phyloP scores from a whole-genome alignment of 2,329 filamentous ascomycete genomes.

The Cordyceps pruinosa region DNA sequence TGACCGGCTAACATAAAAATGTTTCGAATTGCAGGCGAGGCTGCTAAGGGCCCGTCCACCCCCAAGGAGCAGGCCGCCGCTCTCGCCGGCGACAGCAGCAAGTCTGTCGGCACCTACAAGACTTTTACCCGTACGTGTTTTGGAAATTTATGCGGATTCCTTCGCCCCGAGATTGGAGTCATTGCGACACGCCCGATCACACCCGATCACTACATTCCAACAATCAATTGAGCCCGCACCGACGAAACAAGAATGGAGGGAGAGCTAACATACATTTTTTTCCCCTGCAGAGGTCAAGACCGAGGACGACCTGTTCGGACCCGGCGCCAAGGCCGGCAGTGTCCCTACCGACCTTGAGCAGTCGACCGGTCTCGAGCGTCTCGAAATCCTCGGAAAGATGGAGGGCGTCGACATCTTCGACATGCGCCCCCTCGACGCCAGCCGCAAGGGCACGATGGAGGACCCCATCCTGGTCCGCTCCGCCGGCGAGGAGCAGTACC shows the following conservation, averaged over 20 bases:
- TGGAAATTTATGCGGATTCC: neutral
- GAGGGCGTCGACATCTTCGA: conserved; percentile 97
- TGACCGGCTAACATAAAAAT: neutral
- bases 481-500: conserved; percentile 92
- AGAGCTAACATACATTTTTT: conserved; percentile 17
- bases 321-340: conserved; percentile 74
- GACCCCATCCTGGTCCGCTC: conserved; percentile 88
- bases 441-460: conserved; percentile 82
- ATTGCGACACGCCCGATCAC: neutral
- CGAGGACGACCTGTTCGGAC: conserved; percentile 75
- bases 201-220: conserved; percentile 4
- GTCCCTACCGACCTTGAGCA: conserved; percentile 94
- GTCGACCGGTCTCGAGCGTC: conserved; percentile 92
- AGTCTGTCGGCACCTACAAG: conserved; percentile 41
- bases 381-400: conserved; percentile 99
- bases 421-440: conserved; percentile 92
- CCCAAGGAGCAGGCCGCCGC: conserved; percentile 32
- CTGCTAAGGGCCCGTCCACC: conserved; percentile 27
- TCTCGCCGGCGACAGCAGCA: conserved; percentile 32
- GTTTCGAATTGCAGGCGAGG: conserved; percentile 28
- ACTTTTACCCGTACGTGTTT: conserved; percentile 39
- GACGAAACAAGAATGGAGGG: neutral
- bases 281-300: conserved; percentile 65
- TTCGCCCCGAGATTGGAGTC: neutral
- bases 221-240: neutral